Base-by-base conservation (phyloP, 305 asterid genomes). In the Fraxinus sp. region DNA sequence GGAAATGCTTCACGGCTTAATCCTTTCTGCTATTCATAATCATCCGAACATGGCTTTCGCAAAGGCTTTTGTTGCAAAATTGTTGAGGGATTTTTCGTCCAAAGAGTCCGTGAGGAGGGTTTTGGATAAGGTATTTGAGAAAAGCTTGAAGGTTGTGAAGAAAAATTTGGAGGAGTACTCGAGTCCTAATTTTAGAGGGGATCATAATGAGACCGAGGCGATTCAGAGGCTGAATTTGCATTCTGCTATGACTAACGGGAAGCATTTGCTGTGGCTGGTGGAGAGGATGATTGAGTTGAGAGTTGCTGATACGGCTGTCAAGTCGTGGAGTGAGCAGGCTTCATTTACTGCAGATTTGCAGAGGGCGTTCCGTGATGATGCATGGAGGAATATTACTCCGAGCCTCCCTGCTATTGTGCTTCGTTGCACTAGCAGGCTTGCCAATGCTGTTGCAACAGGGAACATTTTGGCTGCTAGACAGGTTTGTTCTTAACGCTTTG, bases 271-370 rank as follows among this genome's bases (percentile, higher is more conserved):
- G 81, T 94, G 99, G 99, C 79, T 95, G 90, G 88, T 94, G 55
- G 99, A 95, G 92, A 93, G 99, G 91, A 95, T 95, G 99, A 89
- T 94, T 80, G 99, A 95, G 89, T 87, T 94, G 85, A 91, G 85
- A 73, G 97, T 95, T 24, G 99, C 98, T 3, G 98, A 94, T 83
- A 79, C 91, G 30, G 98, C 98, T 18, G 97, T 90, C 73, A 90
- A 79, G 87, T 92, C 89, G 52, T 95, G 98, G 98, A 94, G 98
- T 64, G 93, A 94, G 77, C 97, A 91, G 87, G 87, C 92, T 30
- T 86, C 95, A 0, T 87, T 95, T 77, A 89, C 98, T 4, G 88
- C 92, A 0, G 93, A 92, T 87, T 87, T 95, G 86, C 92, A 88
- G 87, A 91, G 93, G 88, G 92, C 95, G 0, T 89, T 95, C 77